Conservation (phyloP, 345 rosid genomes). For the Excoecaria cochinchinensis region DNA sequence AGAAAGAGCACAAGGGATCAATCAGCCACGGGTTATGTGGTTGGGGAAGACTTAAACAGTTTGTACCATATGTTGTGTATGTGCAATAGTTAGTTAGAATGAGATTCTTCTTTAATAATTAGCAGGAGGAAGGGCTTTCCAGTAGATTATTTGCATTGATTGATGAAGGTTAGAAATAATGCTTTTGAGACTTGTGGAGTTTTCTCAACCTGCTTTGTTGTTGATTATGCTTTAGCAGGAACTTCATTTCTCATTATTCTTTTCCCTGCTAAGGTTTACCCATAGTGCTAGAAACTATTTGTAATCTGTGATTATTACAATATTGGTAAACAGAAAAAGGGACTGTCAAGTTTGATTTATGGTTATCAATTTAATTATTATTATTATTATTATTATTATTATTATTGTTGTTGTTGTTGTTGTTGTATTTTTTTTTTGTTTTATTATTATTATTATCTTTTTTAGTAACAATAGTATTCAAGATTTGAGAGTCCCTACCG, state of each 20-base stretch:
- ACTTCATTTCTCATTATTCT: background rate
- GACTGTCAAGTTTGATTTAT: slow-evolving; percentile 10
- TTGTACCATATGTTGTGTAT: slow-evolving; percentile 54
- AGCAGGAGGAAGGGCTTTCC: slow-evolving; percentile 19
- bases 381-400: too few species aligned
- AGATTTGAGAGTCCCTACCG: too few species aligned
- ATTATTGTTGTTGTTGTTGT: too few species aligned
- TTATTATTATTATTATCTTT: too few species aligned
- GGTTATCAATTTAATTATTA: too few species aligned
- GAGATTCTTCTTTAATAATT: slow-evolving; percentile 49
- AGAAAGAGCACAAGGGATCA: background rate
- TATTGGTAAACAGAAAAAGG: slow-evolving; percentile 14
- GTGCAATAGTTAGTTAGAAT: slow-evolving; percentile 46
- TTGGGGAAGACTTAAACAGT: slow-evolving; percentile 21
- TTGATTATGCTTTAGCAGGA: slow-evolving; percentile 26
- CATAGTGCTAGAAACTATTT: slow-evolving; percentile 31
- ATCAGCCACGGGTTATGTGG: slow-evolving; percentile 5
- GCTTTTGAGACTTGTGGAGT: slow-evolving; percentile 15
- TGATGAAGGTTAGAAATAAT: slow-evolving; percentile 31
- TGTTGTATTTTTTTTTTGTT: too few species aligned
- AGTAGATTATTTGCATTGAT: slow-evolving; percentile 31
- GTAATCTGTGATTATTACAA: slow-evolving; percentile 31
- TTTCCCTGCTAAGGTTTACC: background rate
- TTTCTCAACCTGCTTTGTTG: slow-evolving; percentile 20
- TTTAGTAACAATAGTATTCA: too few species aligned